phyloP scores from a whole-genome alignment of 2,329 filamentous ascomycete species.

The Penicillium expansum region DNA sequence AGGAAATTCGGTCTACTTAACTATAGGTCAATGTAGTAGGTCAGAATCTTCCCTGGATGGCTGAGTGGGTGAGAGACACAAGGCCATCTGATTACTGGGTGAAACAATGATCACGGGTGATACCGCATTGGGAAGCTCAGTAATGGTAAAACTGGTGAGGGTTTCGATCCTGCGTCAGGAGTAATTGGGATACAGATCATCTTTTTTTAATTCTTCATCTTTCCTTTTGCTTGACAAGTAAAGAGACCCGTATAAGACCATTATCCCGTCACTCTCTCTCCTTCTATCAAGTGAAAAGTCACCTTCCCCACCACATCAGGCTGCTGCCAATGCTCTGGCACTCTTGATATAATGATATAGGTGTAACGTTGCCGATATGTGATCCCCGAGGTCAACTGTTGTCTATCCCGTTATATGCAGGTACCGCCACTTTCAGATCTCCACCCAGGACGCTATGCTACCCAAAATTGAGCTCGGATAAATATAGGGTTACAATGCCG shows the following conservation, averaged over 20 bases:
- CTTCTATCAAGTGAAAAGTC: background rate
- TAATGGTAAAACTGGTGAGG: background rate
- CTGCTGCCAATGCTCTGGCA: background rate
- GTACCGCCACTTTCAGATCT: background rate
- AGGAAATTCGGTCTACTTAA: background rate
- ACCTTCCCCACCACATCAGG: too few species aligned
- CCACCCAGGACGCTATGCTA: background rate
- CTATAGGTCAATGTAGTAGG: background rate
- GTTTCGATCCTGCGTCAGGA: background rate
- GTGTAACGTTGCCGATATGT: background rate
- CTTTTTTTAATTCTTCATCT: background rate
- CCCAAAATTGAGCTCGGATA: background rate
- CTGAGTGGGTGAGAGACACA: conserved; percentile 4
- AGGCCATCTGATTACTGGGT: background rate
- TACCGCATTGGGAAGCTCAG: background rate
- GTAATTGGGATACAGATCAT: background rate
- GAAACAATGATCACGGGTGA: background rate
- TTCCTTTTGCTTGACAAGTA: background rate
- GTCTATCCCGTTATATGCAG: background rate
- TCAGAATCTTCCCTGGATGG: background rate
- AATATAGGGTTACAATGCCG: background rate
- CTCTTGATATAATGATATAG: background rate
- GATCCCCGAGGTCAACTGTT: background rate
- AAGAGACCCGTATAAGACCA: background rate
- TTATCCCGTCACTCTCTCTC: background rate